Conservation (phyloP, 805 yeast genomes). For the Candida pini region DNA sequence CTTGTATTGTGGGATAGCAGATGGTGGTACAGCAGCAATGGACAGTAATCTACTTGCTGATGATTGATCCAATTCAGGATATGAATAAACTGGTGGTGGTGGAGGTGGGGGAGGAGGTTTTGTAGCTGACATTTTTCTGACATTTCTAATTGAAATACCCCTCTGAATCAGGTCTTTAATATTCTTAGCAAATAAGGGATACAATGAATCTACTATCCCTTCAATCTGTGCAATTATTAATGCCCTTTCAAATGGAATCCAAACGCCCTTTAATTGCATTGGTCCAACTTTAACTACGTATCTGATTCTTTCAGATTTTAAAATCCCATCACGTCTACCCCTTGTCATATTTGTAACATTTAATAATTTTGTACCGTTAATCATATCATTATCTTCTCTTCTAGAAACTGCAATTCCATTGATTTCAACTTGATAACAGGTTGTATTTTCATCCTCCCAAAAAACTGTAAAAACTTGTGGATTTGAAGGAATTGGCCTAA, state of each 20-base stretch:
- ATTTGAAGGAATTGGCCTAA: too few species aligned
- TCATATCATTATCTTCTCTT: slow-evolving; percentile 64
- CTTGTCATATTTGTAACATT: slow-evolving; percentile 68
- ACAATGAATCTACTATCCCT: slow-evolving; percentile 49
- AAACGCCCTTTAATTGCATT: slow-evolving; percentile 65
- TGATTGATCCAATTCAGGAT: too few species aligned
- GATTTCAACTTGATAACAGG: slow-evolving; percentile 65
- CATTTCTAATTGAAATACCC: slow-evolving; percentile 25
- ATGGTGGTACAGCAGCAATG: too few species aligned
- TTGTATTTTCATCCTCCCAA: slow-evolving; percentile 69
- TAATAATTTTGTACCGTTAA: slow-evolving; percentile 60
- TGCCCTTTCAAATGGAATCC: slow-evolving; percentile 69
- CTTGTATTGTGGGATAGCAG: too few species aligned
- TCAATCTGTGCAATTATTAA: slow-evolving; percentile 61
- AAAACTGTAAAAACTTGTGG: too few species aligned
- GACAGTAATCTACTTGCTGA: too few species aligned
- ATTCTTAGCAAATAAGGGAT: slow-evolving; percentile 56
- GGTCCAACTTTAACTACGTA: slow-evolving; percentile 68
- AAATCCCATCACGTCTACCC: slow-evolving; percentile 65
- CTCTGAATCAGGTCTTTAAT: slow-evolving; percentile 38
- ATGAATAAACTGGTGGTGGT: too few species aligned
- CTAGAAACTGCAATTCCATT: slow-evolving; percentile 59
- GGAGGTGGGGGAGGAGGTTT: too few species aligned
- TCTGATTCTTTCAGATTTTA: slow-evolving; percentile 56
- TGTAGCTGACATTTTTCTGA: slow-evolving; percentile 19